Base-by-base conservation (phyloP, 371 early-diverging fungal genomes). In the Rhizopus stolonifer region DNA sequence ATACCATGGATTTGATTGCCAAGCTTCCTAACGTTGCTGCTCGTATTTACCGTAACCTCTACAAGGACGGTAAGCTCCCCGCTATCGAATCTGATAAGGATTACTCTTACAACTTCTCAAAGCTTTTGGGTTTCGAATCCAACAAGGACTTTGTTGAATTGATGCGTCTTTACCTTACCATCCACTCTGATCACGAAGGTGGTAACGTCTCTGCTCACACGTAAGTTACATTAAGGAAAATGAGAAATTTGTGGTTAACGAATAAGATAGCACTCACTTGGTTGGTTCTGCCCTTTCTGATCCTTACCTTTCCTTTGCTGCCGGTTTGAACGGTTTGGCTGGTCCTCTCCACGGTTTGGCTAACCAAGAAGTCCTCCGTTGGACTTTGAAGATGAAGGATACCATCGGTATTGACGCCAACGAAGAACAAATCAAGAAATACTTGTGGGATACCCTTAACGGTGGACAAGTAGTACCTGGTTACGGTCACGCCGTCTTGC, bases 161-260 rank as follows among this genome's bases (percentile, higher is more conserved):
- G 69, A 92, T 98, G 93, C 92, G 98, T 64, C 82, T 98, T 56
- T 98, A 98, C 86, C 82, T 98, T 70, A 93, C 94, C 73, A 97
- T 98, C 74, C 99, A 98, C 92, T 93, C 96, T 64, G 99, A 98
- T 79, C 99, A 98, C 88, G 99, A 98, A 85, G 99, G 99, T 79
- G 99, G 99, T 63, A 98, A 98, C 80, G 99, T 96, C 79, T 94
- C 88, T 48, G 93, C 93, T 54, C 91, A 88, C 79, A 89, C 92
- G 74, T 89, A 87, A 65, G 74, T 67, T 10, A 8, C 15, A 29
- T 25, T 39, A 21, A 36, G 18, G 18, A 31, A 18, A 32, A 21
- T 19, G 13, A 42, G 10, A 3, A 10, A 21, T 11, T 11, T n/a
- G 36, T 9, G 36, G n/a, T 36, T 11, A 36, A 11, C n/a, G n/a